Evolutionary conservation across 1,284 basidiomycete species (phyloP).

Genomic region (Tilletia setariae): DNA sequence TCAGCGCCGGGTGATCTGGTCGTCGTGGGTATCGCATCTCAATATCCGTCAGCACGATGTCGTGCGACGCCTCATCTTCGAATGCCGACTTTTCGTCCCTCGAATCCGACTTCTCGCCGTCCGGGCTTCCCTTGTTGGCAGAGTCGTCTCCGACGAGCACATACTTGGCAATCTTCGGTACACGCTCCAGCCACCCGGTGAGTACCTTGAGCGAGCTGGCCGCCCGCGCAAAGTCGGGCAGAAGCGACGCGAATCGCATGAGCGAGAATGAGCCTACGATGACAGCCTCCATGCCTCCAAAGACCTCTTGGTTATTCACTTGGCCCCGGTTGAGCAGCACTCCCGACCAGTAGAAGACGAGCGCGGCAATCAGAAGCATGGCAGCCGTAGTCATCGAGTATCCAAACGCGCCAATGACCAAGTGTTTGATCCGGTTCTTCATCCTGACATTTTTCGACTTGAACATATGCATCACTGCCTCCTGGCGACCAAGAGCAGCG

Average conservation of each 20-base stretch:
- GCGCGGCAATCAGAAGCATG: constrained; percentile 49
- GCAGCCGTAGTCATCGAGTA: constrained; percentile 54
- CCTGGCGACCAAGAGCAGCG: constrained; percentile 56
- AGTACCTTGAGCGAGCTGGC: constrained; percentile 35
- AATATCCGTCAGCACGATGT: constrained; percentile 42
- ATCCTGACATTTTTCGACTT: constrained; percentile 33
- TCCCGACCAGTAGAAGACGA: constrained; percentile 56
- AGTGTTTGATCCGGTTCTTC: constrained; percentile 32
- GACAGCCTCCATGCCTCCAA: constrained; percentile 54
- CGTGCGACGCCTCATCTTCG: constrained; percentile 13
- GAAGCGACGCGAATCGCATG: constrained; percentile 41
- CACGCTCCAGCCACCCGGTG: constrained; percentile 40
- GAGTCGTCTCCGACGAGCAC: neutral
- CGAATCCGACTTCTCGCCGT: neutral
- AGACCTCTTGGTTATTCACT: constrained; percentile 32
- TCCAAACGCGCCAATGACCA: constrained; percentile 49
- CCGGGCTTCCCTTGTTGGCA: neutral
- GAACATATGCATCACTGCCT: constrained; percentile 46
- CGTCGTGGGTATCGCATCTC: constrained; percentile 52
- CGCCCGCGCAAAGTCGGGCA: constrained; percentile 45
- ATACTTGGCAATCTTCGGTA: constrained; percentile 28
- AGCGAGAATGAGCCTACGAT: constrained; percentile 54
- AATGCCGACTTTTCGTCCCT: neutral
- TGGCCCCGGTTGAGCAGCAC: constrained; percentile 40
- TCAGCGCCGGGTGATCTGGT: constrained; percentile 41